A percentile compares a stretch with the other conserved stretches of the same genome.
Conservation (phyloP, 139 green algal species). For the Chlamydomonas applanata region DNA sequence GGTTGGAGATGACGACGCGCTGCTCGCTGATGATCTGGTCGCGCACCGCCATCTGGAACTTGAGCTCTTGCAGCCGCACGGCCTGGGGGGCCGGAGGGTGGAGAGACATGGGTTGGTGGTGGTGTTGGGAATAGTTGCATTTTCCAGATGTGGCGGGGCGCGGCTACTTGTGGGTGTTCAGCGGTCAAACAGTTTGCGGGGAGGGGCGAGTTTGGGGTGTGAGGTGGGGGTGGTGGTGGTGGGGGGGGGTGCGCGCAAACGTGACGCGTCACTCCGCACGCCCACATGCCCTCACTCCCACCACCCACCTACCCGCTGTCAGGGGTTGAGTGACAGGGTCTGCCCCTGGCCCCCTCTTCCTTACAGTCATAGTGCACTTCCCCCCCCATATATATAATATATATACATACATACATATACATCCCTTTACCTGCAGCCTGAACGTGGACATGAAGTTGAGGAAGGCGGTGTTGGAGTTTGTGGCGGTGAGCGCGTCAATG, state of each 20-base stretch:
- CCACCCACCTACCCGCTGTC: too few relatives aligned
- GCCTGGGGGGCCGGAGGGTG: slow-evolving; percentile 15
- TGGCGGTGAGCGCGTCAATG: slow-evolving; percentile 56
- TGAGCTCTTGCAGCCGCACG: slow-evolving; percentile 51
- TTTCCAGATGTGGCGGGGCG: background rate
- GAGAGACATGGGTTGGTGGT: too few relatives aligned
- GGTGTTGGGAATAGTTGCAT: background rate
- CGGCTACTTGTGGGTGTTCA: background rate
- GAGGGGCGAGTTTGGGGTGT: too few relatives aligned
- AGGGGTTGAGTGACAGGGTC: too few relatives aligned
- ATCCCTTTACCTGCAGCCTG: slow-evolving; percentile 50
- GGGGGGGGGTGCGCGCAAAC: too few relatives aligned
- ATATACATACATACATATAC: too few relatives aligned
- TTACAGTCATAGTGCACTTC: too few relatives aligned
- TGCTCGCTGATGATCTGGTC: slow-evolving; percentile 75
- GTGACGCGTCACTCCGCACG: too few relatives aligned
- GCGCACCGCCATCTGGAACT: slow-evolving; percentile 72
- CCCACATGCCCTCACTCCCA: too few relatives aligned
- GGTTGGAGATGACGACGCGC: slow-evolving; percentile 61
- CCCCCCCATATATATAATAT: too few relatives aligned
- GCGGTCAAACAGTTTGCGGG: background rate
- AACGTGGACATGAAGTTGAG: slow-evolving; percentile 69
- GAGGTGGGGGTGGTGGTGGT: too few relatives aligned
- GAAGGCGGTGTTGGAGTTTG: slow-evolving; percentile 53
- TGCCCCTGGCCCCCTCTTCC: too few relatives aligned